Evolutionary conservation across 768 basidiomycete species (phyloP).

Genomic region (Kondoa malvinella): DNA sequence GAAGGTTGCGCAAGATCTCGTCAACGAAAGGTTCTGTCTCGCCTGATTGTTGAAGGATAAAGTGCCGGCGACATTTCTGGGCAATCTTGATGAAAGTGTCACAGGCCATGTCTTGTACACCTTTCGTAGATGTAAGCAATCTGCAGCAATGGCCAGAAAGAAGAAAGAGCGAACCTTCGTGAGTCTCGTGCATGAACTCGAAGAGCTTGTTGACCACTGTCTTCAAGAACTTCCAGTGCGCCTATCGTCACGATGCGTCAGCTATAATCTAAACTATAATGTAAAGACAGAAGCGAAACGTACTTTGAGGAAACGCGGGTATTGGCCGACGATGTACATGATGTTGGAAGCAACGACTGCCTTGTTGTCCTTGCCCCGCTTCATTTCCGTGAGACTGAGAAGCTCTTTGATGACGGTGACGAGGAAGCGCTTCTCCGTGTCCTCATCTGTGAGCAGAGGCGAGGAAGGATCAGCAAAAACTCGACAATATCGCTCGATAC

Average conservation of each 20-base stretch:
- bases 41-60: conserved; percentile 94
- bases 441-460: conserved; percentile 51
- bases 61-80: conserved; percentile 78
- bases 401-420: conserved; percentile 98
- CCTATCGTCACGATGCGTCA: no score
- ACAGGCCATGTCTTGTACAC: conserved; percentile 99
- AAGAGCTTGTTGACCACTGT: conserved; percentile 99
- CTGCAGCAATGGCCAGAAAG: not conserved
- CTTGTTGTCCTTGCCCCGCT: conserved; percentile 98
- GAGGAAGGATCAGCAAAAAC: not conserved
- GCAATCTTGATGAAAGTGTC: conserved; percentile 99
- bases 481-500: conserved; percentile 30
- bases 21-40: conserved; percentile 96
- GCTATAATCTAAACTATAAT: no score
- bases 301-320: conserved; percentile 96
- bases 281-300: no score
- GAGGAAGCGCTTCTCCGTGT: conserved; percentile 95
- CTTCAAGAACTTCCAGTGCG: conserved; percentile 99
- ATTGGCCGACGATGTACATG: conserved; percentile 93
- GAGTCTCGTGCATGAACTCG: conserved; percentile 99
- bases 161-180: conserved; percentile 52
- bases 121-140: conserved; percentile 33
- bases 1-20: conserved; percentile 78
- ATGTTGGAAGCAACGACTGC: conserved; percentile 58
- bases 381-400: conserved; percentile 91